Evolutionary conservation across 2,329 filamentous ascomycete species (phyloP).

Genomic region (Cladorrhinum sp.): DNA sequence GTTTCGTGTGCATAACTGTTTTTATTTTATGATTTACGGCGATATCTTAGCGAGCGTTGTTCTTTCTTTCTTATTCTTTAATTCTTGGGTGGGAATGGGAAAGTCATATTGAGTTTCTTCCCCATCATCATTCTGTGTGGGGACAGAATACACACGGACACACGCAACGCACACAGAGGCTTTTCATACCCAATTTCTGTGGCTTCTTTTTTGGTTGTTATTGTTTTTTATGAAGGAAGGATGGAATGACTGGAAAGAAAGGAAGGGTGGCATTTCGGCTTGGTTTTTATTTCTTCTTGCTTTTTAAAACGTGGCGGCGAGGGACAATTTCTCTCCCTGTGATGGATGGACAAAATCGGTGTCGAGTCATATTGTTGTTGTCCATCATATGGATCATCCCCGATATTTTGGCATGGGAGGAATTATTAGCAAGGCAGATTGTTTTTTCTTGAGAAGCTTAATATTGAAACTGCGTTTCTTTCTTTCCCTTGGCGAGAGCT

Average conservation of each 20-base stretch:
- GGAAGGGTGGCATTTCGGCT: background rate
- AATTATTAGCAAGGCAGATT: background rate
- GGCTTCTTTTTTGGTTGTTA: constrained; percentile 1
- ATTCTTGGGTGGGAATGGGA: constrained; percentile 23
- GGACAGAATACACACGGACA: background rate
- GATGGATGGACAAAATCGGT: constrained; percentile 2
- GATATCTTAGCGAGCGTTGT: constrained; percentile 26
- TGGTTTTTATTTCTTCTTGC: background rate
- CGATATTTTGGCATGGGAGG: background rate
- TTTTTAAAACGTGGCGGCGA: background rate
- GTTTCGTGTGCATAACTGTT: constrained; percentile 13
- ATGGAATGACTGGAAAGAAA: background rate
- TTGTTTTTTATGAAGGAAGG: background rate
- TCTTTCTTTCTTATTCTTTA: constrained; percentile 26
- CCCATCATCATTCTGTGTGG: background rate
- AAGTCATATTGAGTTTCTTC: background rate
- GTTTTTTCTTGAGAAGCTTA: background rate
- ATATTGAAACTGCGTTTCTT: background rate
- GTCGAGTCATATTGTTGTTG: constrained; percentile 7
- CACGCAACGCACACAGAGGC: background rate
- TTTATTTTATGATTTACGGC: constrained; percentile 5
- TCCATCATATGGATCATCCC: constrained; percentile 16
- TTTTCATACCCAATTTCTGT: constrained; percentile 4
- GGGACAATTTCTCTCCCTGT: constrained; percentile 7
- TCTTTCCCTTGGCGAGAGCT: background rate